Conservation (phyloP, 768 basidiomycete species). For the Suillus spraguei region DNA sequence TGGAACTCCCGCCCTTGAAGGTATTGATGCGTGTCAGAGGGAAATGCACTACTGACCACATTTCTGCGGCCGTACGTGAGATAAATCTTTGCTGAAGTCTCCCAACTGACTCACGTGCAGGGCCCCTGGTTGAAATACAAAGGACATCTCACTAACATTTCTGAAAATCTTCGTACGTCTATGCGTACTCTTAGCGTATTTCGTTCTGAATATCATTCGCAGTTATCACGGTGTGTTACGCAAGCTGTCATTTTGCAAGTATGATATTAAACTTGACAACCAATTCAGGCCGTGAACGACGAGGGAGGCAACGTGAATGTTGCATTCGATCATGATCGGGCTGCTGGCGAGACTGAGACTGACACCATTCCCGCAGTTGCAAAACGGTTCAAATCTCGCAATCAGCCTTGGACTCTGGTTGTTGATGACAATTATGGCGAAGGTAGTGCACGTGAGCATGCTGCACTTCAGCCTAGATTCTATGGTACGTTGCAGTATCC, state of each 20-base stretch:
- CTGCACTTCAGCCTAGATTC: conserved; percentile 94
- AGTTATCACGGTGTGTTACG: conserved; percentile 78
- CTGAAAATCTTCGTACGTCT: conserved; percentile 86
- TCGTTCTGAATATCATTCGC: conserved; percentile 11
- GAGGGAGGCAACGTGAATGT: conserved; percentile 93
- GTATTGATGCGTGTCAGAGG: conserved; percentile 91
- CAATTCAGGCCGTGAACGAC: conserved; percentile 83
- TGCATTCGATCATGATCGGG: conserved; percentile 76
- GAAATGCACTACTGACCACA: conserved; percentile 99
- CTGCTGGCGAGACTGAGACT: conserved; percentile 41
- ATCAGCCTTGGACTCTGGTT: conserved; percentile 89
- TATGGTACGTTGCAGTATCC: conserved; percentile 54
- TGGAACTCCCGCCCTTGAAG: conserved; percentile 81
- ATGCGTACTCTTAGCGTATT: background rate
- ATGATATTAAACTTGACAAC: conserved; percentile 3
- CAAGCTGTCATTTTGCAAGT: conserved; percentile 3
- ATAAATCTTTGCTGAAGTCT: background rate
- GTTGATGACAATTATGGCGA: conserved; percentile 99
- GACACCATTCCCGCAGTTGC: conserved; percentile 92
- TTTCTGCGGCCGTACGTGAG: conserved; percentile 83
- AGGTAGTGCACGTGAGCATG: conserved; percentile 97
- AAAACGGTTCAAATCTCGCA: conserved; percentile 81
- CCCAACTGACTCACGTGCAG: conserved; percentile 37
- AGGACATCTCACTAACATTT: conserved; percentile 94
- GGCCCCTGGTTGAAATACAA: conserved; percentile 99